Conservation (phyloP, 164 flowering plant species). For the Macadamia tetraphylla region DNA sequence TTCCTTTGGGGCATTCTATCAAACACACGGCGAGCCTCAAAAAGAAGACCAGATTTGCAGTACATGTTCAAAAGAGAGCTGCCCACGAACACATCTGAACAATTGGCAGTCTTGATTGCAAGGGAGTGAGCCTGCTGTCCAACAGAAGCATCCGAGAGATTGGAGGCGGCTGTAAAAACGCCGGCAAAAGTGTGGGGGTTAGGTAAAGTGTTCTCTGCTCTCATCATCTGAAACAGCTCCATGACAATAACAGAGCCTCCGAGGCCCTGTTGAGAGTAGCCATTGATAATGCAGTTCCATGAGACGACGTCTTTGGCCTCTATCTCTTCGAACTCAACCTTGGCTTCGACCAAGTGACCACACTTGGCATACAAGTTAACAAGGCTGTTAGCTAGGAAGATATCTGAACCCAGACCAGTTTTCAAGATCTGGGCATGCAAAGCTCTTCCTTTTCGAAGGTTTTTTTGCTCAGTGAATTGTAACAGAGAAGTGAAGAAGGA, state of each 20-base stretch:
- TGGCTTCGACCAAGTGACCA: constrained; percentile 37
- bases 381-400: constrained; percentile 48
- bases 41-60: constrained; percentile 47
- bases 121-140: constrained; percentile 55
- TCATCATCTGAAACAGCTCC: constrained; percentile 51
- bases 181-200: constrained; percentile 66
- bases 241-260: constrained; percentile 23
- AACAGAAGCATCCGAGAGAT: constrained; percentile 10
- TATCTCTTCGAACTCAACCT: constrained; percentile 39
- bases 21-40: constrained; percentile 56
- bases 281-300: constrained; percentile 74
- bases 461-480: constrained; percentile 31
- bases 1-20: constrained; percentile 70
- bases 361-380: constrained; percentile 68
- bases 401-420: constrained; percentile 31
- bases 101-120: constrained; percentile 31
- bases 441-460: constrained; percentile 37
- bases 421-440: constrained; percentile 66
- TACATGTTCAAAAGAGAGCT: constrained; percentile 62
- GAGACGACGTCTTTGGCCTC: constrained; percentile 48
- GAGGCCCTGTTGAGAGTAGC: constrained; percentile 38
- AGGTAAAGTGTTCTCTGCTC: constrained; percentile 33
- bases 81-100: constrained; percentile 55
- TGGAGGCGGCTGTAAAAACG: constrained; percentile 50
- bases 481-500: constrained; percentile 34